phyloP scores from a whole-genome alignment of 345 rosid species.

The Rhodamnia argentea region DNA sequence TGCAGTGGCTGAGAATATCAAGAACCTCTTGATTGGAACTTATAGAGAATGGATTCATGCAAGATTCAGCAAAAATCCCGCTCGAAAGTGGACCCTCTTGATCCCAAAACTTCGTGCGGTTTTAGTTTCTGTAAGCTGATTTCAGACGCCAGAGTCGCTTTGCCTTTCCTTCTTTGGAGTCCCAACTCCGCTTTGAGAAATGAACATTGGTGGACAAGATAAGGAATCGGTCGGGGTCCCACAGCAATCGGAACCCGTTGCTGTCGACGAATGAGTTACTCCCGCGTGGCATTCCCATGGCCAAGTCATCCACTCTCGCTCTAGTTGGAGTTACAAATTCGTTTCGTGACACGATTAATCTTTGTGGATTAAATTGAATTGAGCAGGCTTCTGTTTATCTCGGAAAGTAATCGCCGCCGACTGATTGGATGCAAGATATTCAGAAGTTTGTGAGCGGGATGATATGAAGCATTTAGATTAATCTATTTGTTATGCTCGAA shows the following conservation, averaged over 20 bases:
- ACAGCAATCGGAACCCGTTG: not conserved
- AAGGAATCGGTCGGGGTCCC: not conserved
- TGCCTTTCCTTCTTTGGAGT: not conserved
- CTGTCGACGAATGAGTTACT: not conserved
- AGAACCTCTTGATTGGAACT: not conserved
- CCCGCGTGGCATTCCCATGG: not conserved
- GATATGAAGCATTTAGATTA: not conserved
- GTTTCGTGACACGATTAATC: not conserved
- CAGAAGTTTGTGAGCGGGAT: not conserved
- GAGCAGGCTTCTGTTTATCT: not conserved
- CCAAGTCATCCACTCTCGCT: not conserved
- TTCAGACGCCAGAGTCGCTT: not conserved
- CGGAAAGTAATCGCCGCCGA: not conserved
- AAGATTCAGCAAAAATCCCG: fast-evolving
- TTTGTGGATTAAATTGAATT: not conserved
- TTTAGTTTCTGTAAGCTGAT: not conserved
- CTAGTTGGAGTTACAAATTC: not conserved
- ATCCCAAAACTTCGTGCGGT: not conserved
- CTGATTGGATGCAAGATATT: not conserved
- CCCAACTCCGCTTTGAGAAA: not conserved
- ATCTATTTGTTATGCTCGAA: not conserved
- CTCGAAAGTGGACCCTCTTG: not conserved
- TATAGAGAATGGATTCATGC: not conserved
- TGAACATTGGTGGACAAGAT: not conserved
- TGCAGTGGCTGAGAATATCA: not conserved